These are phyloP conservation scores for Sporisorium reilianum DNA, from an alignment of 1,284 basidiomycete genomes.

Conservation along the genomic window DNA sequence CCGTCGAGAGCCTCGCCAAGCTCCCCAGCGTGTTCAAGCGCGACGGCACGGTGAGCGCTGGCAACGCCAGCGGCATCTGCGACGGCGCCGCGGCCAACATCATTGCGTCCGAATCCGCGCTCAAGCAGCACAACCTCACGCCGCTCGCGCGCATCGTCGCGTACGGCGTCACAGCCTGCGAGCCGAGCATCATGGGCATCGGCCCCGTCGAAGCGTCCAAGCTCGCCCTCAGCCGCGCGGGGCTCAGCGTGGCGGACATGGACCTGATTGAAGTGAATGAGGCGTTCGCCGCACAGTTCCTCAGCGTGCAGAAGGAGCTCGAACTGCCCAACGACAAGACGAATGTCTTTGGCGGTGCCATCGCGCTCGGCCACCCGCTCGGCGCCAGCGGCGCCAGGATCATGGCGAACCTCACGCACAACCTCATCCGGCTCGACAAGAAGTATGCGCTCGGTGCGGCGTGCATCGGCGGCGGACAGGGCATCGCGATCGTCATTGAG, in stretches of 20 bases:
- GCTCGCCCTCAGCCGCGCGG: conserved; percentile 69
- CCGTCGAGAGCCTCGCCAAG: conserved; percentile 89
- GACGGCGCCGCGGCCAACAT: conserved; percentile 98
- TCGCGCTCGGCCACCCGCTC: conserved; percentile 74
- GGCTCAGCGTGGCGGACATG: conserved; percentile 71
- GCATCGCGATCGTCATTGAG: conserved; percentile 71
- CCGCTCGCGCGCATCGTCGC: conserved; percentile 89
- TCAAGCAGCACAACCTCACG: conserved; percentile 84
- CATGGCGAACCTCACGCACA: conserved; percentile 73
- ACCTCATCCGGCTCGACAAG: conserved; percentile 73
- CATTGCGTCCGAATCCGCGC: conserved; percentile 89
- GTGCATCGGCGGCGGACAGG: conserved; percentile 73
- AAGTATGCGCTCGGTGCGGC: conserved; percentile 74
- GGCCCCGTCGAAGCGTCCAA: conserved; percentile 73
- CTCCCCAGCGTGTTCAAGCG: conserved; percentile 88
- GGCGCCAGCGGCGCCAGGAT: conserved; percentile 74
- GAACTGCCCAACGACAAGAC: conserved; percentile 75
- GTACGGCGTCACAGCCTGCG: conserved; percentile 73
- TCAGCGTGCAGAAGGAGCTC: conserved; percentile 89
- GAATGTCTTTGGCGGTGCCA: conserved; percentile 73
- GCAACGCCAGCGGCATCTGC: conserved; percentile 94
- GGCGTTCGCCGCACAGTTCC: conserved; percentile 94
- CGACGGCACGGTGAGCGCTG: conserved; percentile 90
- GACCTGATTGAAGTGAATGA: conserved; percentile 75
- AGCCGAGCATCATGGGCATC: conserved; percentile 74